These are phyloP conservation scores for Aureobasidium zeae DNA, from an alignment of 2,329 filamentous ascomycete species.

Conservation along the genomic window DNA sequence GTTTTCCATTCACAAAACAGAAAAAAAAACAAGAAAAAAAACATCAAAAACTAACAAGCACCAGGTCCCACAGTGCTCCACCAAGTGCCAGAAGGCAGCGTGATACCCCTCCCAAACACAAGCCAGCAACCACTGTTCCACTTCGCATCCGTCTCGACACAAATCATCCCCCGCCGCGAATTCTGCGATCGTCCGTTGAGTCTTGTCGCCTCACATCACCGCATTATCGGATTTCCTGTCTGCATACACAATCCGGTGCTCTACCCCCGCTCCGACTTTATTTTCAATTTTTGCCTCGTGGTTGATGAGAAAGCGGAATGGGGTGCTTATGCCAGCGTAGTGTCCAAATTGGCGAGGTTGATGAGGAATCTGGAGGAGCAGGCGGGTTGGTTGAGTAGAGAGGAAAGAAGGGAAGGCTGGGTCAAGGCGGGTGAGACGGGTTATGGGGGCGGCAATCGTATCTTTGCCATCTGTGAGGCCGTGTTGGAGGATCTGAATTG, in stretches of 20 bases:
- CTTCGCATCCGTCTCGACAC: constrained; percentile 79
- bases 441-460: constrained; percentile 33
- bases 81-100: constrained; percentile 54
- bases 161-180: constrained; percentile 88
- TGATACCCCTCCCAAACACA: constrained; percentile 36
- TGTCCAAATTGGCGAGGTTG: constrained; percentile 72
- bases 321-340: constrained; percentile 56
- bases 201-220: constrained; percentile 46
- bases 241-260: constrained; percentile 65
- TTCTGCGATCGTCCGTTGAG: constrained; percentile 72
- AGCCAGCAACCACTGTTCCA: constrained; percentile 60
- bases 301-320: constrained; percentile 57
- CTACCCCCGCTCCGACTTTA: constrained; percentile 83
- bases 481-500: constrained; percentile 90
- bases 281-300: constrained; percentile 93
- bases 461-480: constrained; percentile 68
- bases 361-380: constrained; percentile 90
- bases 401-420: constrained; percentile 33
- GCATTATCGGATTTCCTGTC: constrained; percentile 79
- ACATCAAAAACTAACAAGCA: not conserved
- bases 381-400: constrained; percentile 67
- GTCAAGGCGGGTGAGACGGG: constrained; percentile 24
- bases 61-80: constrained; percentile 54
- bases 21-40: not conserved
- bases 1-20: not conserved